These are phyloP conservation scores for Auricularia heimuer DNA, from an alignment of 768 basidiomycete genomes.

Conservation along the genomic window DNA sequence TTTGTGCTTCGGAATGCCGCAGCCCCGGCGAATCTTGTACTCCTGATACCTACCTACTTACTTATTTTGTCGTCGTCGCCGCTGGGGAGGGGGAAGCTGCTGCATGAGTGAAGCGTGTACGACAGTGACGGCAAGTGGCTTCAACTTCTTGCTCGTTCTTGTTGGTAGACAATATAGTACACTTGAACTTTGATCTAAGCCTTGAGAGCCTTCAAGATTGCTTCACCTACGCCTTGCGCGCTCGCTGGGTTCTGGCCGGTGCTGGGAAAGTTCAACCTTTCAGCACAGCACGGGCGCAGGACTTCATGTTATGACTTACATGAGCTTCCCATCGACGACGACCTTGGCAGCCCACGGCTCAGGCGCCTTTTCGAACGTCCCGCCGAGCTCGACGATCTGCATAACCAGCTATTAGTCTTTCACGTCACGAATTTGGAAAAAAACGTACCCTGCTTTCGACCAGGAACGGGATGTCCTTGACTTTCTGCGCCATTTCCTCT, in stretches of 20 bases:
- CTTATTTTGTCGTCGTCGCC: too few relatives aligned
- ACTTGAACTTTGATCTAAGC: neutral
- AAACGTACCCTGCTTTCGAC: constrained; percentile 39
- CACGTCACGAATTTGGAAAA: too few relatives aligned
- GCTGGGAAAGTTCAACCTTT: neutral
- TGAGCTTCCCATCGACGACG: constrained; percentile 35
- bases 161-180: too few relatives aligned
- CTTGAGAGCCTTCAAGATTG: constrained; percentile 40
- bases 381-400: constrained; percentile 51
- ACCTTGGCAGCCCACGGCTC: constrained; percentile 37
- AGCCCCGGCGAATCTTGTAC: too few relatives aligned
- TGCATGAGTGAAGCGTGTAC: too few relatives aligned
- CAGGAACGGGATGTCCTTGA: constrained; percentile 55
- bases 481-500: constrained; percentile 8
- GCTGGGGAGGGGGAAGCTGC: too few relatives aligned
- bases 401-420: too few relatives aligned
- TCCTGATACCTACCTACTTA: too few relatives aligned
- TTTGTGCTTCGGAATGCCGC: too few relatives aligned
- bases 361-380: constrained; percentile 46
- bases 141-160: too few relatives aligned
- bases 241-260: constrained; percentile 73
- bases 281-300: neutral
- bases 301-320: constrained; percentile 10
- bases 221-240: constrained; percentile 45
- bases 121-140: too few relatives aligned